Evolutionary conservation across 2,329 filamentous ascomycete genomes (phyloP).

Genomic region (Trichoderma atroviride): DNA sequence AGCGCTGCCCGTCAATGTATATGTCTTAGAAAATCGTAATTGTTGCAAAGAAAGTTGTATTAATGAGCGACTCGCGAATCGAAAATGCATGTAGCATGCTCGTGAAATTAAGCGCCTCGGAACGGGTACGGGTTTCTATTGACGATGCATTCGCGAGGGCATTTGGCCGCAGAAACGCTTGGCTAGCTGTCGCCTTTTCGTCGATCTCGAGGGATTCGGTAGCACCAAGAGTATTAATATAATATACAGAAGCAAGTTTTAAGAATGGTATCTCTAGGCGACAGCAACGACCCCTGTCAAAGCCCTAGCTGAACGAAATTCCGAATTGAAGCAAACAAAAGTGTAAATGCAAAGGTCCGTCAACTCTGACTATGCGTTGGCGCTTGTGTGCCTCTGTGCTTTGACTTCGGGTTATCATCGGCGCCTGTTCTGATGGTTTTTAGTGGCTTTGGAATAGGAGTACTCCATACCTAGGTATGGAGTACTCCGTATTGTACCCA

Average conservation of each 20-base stretch:
- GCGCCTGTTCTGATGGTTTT: not conserved
- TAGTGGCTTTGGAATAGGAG: not conserved
- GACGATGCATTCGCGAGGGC: not conserved
- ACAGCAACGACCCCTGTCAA: conserved; percentile 6
- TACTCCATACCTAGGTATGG: not conserved
- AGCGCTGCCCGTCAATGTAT: conserved; percentile 24
- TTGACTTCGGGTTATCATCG: conserved; percentile 28
- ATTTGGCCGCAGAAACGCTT: not conserved
- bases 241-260: not conserved
- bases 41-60: not conserved
- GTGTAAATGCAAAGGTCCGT: not conserved
- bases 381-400: conserved; percentile 21
- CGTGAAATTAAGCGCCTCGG: conserved; percentile 3
- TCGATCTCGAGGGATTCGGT: not conserved
- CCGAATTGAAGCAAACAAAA: conserved; percentile 8
- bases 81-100: conserved; percentile 22
- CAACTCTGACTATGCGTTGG: not conserved
- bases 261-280: not conserved
- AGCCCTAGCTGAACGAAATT: not conserved
- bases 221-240: not conserved
- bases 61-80: conserved; percentile 14
- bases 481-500: not conserved
- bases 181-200: not conserved
- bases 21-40: not conserved
- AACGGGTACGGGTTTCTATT: not conserved